Evolutionary conservation across 2,329 filamentous ascomycete species (phyloP), one percentile per base, ranked within the genome.

Genomic region (Colletotrichum sp.): DNA sequence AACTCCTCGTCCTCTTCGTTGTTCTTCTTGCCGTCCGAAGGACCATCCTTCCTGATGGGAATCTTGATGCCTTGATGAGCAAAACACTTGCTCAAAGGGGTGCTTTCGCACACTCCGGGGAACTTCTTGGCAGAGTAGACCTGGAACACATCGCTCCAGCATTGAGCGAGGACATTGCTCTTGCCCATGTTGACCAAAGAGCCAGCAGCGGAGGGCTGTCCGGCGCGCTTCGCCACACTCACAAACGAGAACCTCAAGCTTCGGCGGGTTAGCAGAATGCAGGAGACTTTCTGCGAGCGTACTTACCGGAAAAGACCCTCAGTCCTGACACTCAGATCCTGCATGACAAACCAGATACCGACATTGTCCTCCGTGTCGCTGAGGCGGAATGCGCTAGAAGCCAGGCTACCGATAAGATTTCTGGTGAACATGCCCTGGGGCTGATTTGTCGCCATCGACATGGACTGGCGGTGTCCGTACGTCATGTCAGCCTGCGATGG

Each of bases 51-150:
- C 27, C 96, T 89, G 71, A 99, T 98, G 0, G 96, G 96, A 29
- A 99, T 98, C 86, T 98, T 98, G 86, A 98, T 98, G 29, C 97
- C 97, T 82, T 99, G 97, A 2, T 92, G 90, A 5, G 97, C 96
- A 86, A 99, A 99, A 77, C 93, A 95, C 85, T 98, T 98, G 89
- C 96, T 98, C 22, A 99, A 87, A 6, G 92, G 86, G 0, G 97
- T 99, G 84, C 95, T 98, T 83, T 99, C 96, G 74, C 98, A 98
- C 2, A 99, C 97, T 55, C 97, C 97, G 0, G 97, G 97, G 85
- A 99, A 99, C 82, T 98, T 98, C 90, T 99, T 99, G 64, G 97
- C 97, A 4, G 95, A 98, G 86, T 94, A 99, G 34, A 99, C 97
- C 70, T 95, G 95, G 88, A 99, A 99, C 4, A 93, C 90, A 6